These are phyloP conservation scores for Hysterium pulicare DNA, from an alignment of 2,329 filamentous ascomycete species.

Conservation along the genomic window DNA sequence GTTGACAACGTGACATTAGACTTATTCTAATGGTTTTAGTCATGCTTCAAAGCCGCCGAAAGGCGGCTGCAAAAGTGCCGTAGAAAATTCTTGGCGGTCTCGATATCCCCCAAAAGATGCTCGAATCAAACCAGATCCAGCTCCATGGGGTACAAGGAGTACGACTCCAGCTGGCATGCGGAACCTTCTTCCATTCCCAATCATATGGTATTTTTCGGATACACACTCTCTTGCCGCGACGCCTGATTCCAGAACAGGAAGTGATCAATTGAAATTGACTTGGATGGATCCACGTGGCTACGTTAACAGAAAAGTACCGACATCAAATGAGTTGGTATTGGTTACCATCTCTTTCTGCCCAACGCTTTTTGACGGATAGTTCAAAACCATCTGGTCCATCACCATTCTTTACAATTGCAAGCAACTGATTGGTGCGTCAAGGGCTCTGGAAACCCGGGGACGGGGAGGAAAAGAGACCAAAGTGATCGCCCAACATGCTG, in stretches of 20 bases:
- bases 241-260: constrained; percentile 3
- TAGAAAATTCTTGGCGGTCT: too few species aligned
- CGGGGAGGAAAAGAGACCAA: constrained; percentile 5
- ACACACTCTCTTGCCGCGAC: not conserved
- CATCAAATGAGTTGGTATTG: constrained; percentile 7
- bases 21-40: too few species aligned
- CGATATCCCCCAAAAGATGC: too few species aligned
- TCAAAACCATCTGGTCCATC: constrained; percentile 3
- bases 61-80: too few species aligned
- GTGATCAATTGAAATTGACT: constrained; percentile 4
- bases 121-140: too few species aligned
- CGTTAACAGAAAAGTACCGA: constrained; percentile 4
- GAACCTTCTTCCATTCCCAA: too few species aligned
- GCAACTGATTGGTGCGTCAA: constrained; percentile 1
- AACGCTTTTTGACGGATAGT: not conserved
- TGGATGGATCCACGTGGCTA: constrained; percentile 25
- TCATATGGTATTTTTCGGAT: too few species aligned
- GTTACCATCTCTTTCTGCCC: not conserved
- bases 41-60: too few species aligned
- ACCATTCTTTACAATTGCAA: not conserved
- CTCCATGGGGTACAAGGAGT: too few species aligned
- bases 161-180: too few species aligned
- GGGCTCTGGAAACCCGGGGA: constrained; percentile 3
- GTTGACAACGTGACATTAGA: too few species aligned
- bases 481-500: constrained; percentile 5